Percentiles rank a stretch among this genome's conserved stretches.
phyloP scores from a whole-genome alignment of 176 grass and related monocot genomes.

The Chloris gayana region DNA sequence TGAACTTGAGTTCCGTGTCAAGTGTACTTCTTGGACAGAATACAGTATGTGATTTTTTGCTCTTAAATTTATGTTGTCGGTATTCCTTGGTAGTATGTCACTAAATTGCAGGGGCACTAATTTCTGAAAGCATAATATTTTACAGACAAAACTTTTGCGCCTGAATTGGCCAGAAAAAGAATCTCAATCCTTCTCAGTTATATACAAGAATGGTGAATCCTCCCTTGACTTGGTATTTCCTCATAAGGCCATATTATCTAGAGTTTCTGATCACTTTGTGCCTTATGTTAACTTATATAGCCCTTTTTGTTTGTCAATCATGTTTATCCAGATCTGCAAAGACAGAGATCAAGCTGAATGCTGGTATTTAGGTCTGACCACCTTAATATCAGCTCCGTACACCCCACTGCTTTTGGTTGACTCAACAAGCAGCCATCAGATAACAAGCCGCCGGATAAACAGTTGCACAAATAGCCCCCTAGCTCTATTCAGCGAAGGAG shows the following conservation, averaged over 20 bases:
- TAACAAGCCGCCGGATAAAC: constrained; percentile 52
- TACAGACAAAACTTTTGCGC: constrained; percentile 86
- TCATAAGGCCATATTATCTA: constrained; percentile 26
- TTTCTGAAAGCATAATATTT: constrained; percentile 40
- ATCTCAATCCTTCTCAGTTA: constrained; percentile 77
- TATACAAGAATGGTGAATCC: constrained; percentile 81
- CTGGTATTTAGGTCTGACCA: constrained; percentile 73
- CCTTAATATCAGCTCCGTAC: constrained; percentile 56
- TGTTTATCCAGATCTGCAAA: constrained; percentile 74
- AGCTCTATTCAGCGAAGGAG: constrained; percentile 67
- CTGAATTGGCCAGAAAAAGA: constrained; percentile 83
- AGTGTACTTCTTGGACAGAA: constrained; percentile 83
- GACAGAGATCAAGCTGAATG: constrained; percentile 88
- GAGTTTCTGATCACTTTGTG: constrained; percentile 20
- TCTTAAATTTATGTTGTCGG: constrained; percentile 14
- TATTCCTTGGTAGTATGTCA: constrained; percentile 6
- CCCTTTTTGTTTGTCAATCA: constrained; percentile 16
- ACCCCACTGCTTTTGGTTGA: constrained; percentile 68
- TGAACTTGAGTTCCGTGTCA: constrained; percentile 71
- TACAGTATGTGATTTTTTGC: constrained; percentile 61
- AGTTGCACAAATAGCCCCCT: constrained; percentile 87
- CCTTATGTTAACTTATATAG: background rate
- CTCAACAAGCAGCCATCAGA: constrained; percentile 51
- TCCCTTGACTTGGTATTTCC: constrained; percentile 90
- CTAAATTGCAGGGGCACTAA: background rate